Conservation (phyloP, 2,329 filamentous ascomycete species). For the Fusarium gaditjirri region DNA sequence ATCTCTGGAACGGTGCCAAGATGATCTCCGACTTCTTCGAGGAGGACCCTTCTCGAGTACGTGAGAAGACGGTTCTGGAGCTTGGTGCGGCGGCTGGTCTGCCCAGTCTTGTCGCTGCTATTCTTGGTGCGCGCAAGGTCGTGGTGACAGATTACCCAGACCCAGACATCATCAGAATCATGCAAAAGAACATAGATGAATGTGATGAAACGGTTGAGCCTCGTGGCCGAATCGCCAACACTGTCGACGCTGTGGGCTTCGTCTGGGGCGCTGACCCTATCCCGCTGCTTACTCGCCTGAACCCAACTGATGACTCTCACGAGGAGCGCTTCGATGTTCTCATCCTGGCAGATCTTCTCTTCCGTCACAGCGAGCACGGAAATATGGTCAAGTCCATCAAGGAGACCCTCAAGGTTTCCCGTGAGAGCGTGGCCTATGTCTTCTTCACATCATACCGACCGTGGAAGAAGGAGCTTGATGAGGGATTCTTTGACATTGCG, state of each 20-base stretch:
- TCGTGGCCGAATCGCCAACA: constrained; percentile 45
- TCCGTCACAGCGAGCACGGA: constrained; percentile 87
- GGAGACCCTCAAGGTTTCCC: constrained; percentile 68
- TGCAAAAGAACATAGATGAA: constrained; percentile 78
- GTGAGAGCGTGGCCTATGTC: constrained; percentile 75
- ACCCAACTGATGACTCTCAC: constrained; percentile 40
- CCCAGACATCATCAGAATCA: constrained; percentile 80
- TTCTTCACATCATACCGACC: constrained; percentile 96
- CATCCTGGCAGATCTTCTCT: constrained; percentile 88
- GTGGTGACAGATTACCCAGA: constrained; percentile 94
- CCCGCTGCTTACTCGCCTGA: constrained; percentile 68
- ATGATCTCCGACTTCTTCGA: constrained; percentile 84
- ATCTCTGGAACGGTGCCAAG: constrained; percentile 90
- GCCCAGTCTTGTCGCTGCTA: constrained; percentile 80
- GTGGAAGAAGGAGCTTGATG: constrained; percentile 86
- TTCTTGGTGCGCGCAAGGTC: constrained; percentile 74
- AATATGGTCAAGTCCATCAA: constrained; percentile 80
- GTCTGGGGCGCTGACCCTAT: constrained; percentile 80
- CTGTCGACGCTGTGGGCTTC: constrained; percentile 74
- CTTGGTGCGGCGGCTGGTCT: constrained; percentile 89
- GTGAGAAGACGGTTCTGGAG: constrained; percentile 79
- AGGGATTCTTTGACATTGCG: constrained; percentile 86
- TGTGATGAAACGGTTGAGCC: constrained; percentile 55
- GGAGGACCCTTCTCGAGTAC: constrained; percentile 70
- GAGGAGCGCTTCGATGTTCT: constrained; percentile 76